Evolutionary conservation across 2,329 filamentous ascomycete species (phyloP), one percentile per base, ranked within the genome.

Genomic region (Cladobotryum protrusum): DNA sequence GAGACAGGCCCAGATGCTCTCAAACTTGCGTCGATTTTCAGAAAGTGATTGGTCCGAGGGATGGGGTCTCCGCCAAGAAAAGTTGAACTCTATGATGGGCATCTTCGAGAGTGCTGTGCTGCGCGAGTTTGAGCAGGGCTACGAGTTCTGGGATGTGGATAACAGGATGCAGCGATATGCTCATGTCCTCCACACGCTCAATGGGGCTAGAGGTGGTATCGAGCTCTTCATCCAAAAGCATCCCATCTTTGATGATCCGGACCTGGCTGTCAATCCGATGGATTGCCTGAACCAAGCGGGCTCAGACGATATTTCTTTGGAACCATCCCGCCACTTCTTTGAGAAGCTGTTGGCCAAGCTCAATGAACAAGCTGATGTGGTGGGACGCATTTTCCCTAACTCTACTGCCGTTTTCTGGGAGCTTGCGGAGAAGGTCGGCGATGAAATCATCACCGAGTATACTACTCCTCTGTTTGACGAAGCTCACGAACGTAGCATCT

Each of bases 81-180:
- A 85, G 62, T 72, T 99, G 17, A 74, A 80, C 35, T 79, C 77
- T 19, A 90, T 95, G 78, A 81, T 85, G 56, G 78, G 78, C 35
- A 84, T 93, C 52, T 99, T 99, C 61, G 92, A 97, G 69, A 90
- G 85, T 50, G 90, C 91, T 3, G 91, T 95, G 3, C 71, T 96
- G 46, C 81, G 87, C 44, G 93, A 99, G 65, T 99, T 99, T 58
- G 87, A 95, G 67, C 87, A 93, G 62, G 93, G 89, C 4, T 95
- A 95, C 57, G 89, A 93, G 64, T 84, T 83, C 40, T 87, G 86
- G 71, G 92, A 99, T 65, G 83, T 95, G 48, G 87, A 95, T 56
- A 90, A 89, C 2, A 78, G 84, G 48, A 96, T 97, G 92, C 83
- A 79, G 58, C 82, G 87, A 61, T 97, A 96, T 67, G 91, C 91